Base-by-base conservation (phyloP, 352 stramenopile genomes). In the Phytophthora agathidicida region DNA sequence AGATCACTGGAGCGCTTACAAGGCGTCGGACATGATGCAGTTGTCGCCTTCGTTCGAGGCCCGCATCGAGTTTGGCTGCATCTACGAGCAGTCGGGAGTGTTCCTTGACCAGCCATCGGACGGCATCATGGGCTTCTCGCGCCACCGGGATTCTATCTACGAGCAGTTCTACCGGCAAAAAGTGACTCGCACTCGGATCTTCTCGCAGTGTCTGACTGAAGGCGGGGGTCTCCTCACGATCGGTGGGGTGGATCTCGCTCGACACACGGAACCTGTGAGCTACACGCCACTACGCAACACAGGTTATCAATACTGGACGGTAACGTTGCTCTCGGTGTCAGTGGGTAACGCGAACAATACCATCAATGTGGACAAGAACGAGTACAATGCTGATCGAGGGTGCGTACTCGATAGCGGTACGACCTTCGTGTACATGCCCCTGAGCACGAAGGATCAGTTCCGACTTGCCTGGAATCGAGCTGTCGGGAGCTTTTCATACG, bases 51-150 rank as follows among this genome's bases (percentile, higher is more conserved):
- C 47, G 4, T 72, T 89, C 45, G 51, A 68, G 13, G 62, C 74
- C 5, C 43, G 38, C 3, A 83, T 99, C 32, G 83, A 91, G 36
- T 98, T 99, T 75, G 96, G 94, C n/a, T 99, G 96, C 78, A 97
- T 98, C 69, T 93, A 83, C 28, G 71, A 75, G 33, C 80, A 98
- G 50, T 96, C 83, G 0, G 93, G 93, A 10, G 77, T 98, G 22
- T 98, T 99, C 60, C 86, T 88, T 2, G 80, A 85, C 14, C 93
- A 98, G 68, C 67, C 94, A 7, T 97, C 95, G 19, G 93, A 99
- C 72, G 97, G 97, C 8, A 99, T 99, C 61, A 98, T 99, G 93
- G 97, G 91, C 37, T 97, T 99, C 76, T 98, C 83, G 2, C 73
- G 69, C 17, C 81, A 97, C 47, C 71, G 83, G n/a, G 76, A 96